Evolutionary conservation across 2,329 filamentous ascomycete species (phyloP), one percentile per base, ranked within the genome.

Genomic region (Colletotrichum sp.): DNA sequence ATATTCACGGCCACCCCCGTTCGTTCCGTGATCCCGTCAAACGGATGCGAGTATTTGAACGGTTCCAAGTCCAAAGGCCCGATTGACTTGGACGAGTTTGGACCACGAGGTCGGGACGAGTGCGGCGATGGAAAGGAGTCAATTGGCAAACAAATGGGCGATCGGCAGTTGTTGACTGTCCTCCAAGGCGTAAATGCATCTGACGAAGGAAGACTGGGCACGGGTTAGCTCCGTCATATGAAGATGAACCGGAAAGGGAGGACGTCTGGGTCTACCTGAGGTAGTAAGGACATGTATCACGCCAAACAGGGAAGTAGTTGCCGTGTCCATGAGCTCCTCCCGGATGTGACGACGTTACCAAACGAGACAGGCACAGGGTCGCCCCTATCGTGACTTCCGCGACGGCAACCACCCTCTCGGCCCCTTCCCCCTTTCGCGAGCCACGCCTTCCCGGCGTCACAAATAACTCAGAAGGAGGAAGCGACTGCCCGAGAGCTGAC

Each of bases 301-400:
- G 61, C 7, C 21, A 64, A 16, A 10, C 21, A 36, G 12, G 21
- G n/a, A 38, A 21, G 32, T 3, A 21, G 8, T 30, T 30, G 55
- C 21, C 26, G 55, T 58, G 15, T 4, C 16, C 24, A 64, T 64
- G 60, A 64, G 60, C 15, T 24, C 32, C 36, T 64, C 13, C 36
- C 36, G 63, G 15, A 52, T 48, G 63, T 30, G 36, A 64, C 63
- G 26, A 24, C n/a, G 52, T 60, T 18, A 26, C 30, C 52, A 12
- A 68, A 38, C 32, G 52, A 68, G 66, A 48, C 32, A 30, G 24
- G 24, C 32, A 12, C 52, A 18, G 30, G 52, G 30, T 8, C 28
- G 55, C 52, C 30, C 16, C 24, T 52, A 64, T 68, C 21, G 52
- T 60, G 30, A 34, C 66, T 68, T 43, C 66, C 55, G 61, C 36